These are phyloP conservation scores for Rasamsonia emersonii DNA, from an alignment of 2,329 filamentous ascomycete genomes.

Conservation along the genomic window DNA sequence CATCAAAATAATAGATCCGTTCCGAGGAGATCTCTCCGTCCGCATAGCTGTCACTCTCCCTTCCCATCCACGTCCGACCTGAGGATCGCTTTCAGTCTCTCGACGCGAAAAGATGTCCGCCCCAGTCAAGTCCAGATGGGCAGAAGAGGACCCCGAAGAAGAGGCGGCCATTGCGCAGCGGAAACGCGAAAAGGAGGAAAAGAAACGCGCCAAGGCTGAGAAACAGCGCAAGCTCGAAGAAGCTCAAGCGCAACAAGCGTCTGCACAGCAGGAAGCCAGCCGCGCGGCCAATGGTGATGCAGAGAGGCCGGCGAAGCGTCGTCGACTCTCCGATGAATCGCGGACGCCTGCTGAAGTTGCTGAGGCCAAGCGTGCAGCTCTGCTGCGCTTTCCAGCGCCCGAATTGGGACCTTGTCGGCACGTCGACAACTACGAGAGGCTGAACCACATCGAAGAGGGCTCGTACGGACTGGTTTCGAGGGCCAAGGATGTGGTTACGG, in stretches of 20 bases:
- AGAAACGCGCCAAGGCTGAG: slow-evolving; percentile 73
- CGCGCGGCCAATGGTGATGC: slow-evolving; percentile 18
- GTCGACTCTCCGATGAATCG: slow-evolving; percentile 52
- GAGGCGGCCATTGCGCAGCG: slow-evolving; percentile 58
- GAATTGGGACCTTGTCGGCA: slow-evolving; percentile 65
- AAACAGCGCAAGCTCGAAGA: slow-evolving; percentile 64
- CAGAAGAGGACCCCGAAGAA: slow-evolving; percentile 71
- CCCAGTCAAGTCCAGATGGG: slow-evolving; percentile 72
- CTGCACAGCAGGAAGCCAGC: slow-evolving; percentile 10
- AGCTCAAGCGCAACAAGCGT: slow-evolving; percentile 11
- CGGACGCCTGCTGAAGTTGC: slow-evolving; percentile 19
- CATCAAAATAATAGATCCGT: too few species aligned
- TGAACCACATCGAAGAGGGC: slow-evolving; percentile 97
- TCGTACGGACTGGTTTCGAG: slow-evolving; percentile 92
- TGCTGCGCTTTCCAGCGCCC: slow-evolving; percentile 63
- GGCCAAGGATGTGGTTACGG: slow-evolving; percentile 64
- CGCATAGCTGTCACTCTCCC: too few species aligned
- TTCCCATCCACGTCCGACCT: not conserved
- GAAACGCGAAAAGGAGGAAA: slow-evolving; percentile 79
- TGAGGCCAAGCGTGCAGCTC: slow-evolving; percentile 39
- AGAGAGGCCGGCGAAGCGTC: slow-evolving; percentile 47
- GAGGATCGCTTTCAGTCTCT: not conserved
- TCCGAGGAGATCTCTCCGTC: too few species aligned
- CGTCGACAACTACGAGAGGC: slow-evolving; percentile 78
- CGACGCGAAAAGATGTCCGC: slow-evolving; percentile 44